A percentile compares a stretch with the other conserved stretches of the same genome.
Conservation (phyloP, 768 basidiomycete species). For the Leccinum fibrillosum region DNA sequence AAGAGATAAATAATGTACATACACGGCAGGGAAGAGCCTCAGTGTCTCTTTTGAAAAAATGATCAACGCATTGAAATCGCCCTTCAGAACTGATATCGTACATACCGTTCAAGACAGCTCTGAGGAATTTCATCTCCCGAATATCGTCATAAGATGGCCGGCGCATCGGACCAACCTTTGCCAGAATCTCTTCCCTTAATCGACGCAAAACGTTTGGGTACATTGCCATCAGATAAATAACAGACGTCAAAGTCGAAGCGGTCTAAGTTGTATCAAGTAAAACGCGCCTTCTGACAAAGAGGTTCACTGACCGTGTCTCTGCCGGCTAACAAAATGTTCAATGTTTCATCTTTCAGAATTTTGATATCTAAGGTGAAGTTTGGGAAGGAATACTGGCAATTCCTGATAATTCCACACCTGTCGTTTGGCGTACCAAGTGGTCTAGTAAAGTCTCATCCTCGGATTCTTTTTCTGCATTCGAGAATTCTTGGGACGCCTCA, state of each 20-base stretch:
- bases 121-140: slow-evolving; percentile 40
- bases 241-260: slow-evolving; percentile 42
- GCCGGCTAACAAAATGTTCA: slow-evolving; percentile 45
- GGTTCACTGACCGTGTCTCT: slow-evolving; percentile 38
- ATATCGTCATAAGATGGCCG: slow-evolving; percentile 42
- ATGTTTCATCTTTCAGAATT: slow-evolving; percentile 39
- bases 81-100: background rate
- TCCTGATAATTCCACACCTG: slow-evolving; percentile 24
- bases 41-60: slow-evolving; percentile 26
- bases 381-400: background rate
- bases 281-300: background rate
- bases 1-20: background rate
- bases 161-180: slow-evolving; percentile 32
- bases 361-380: slow-evolving; percentile 20
- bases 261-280: slow-evolving; percentile 30
- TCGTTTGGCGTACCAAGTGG: slow-evolving; percentile 36
- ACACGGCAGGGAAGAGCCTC: slow-evolving; percentile 34
- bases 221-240: slow-evolving; percentile 44
- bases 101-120: slow-evolving; percentile 44
- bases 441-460: slow-evolving; percentile 43
- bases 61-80: background rate
- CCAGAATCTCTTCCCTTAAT: slow-evolving; percentile 43
- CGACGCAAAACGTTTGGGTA: slow-evolving; percentile 39
- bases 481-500: slow-evolving; percentile 4
- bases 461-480: background rate